Conservation (phyloP, 148 eudicot genomes). For the Limonium bicolor region DNA sequence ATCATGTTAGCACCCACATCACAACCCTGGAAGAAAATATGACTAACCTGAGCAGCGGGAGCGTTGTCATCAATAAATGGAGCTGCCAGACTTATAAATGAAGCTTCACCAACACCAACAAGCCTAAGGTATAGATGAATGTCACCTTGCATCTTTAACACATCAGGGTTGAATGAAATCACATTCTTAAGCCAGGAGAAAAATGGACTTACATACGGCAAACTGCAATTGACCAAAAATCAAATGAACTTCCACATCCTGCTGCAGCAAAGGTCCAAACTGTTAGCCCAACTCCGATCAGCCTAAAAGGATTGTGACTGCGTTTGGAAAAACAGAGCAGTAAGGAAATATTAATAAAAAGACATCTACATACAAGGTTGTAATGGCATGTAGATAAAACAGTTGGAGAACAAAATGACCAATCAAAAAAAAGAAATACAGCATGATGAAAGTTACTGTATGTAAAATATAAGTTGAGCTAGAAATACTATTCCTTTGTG, state of each 20-base stretch:
- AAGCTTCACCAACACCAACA: conserved; percentile 97
- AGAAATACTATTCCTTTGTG: too few relatives aligned
- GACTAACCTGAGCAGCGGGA: conserved; percentile 56
- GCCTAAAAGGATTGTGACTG: conserved; percentile 90
- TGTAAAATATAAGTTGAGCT: too few relatives aligned
- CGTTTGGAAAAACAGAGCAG: conserved; percentile 4
- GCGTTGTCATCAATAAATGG: conserved; percentile 94
- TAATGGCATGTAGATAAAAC: too few relatives aligned
- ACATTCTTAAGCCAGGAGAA: neutral
- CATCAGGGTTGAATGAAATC: too few relatives aligned
- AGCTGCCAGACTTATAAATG: conserved; percentile 92
- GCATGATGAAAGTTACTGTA: too few relatives aligned
- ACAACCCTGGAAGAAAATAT: conserved; percentile 1
- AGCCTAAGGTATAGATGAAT: conserved; percentile 41
- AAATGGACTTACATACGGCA: conserved; percentile 58
- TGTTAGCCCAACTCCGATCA: conserved; percentile 75
- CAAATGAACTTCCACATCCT: conserved; percentile 63
- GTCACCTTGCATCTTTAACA: too few relatives aligned
- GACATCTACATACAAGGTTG: too few relatives aligned
- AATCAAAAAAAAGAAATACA: too few relatives aligned
- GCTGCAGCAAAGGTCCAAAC: conserved; percentile 78
- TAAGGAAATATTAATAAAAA: too few relatives aligned
- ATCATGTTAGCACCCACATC: too few relatives aligned
- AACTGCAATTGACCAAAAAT: conserved; percentile 66
- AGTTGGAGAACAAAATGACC: too few relatives aligned